Base-by-base conservation (phyloP, 1,139 yeast species). In the Kodamaea arcana region DNA sequence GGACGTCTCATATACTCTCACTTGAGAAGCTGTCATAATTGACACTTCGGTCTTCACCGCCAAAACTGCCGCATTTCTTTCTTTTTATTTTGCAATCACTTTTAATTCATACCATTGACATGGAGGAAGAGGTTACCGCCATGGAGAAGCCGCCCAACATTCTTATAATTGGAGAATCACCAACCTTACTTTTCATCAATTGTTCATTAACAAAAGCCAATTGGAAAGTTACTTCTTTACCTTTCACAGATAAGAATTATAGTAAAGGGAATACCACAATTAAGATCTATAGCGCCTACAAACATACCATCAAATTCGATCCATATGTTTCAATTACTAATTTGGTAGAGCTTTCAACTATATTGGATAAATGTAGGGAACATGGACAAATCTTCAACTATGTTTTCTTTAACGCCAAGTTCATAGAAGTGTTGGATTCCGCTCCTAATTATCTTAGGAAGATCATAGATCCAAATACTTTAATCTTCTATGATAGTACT, bases 81-180 rank as follows among this genome's bases (percentile, higher is more conserved):
- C n/a, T n/a, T n/a, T n/a, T n/a, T n/a, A n/a, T n/a, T n/a, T n/a
- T n/a, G n/a, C n/a, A n/a, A n/a, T n/a, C n/a, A n/a, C n/a, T n/a
- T n/a, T n/a, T n/a, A n/a, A n/a, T n/a, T n/a, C n/a, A n/a, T n/a
- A n/a, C n/a, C n/a, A n/a, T n/a, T n/a, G n/a, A n/a, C n/a, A n/a
- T n/a, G n/a, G n/a, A n/a, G n/a, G n/a, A n/a, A n/a, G n/a, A n/a
- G n/a, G n/a, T n/a, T n/a, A n/a, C n/a, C n/a, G n/a, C n/a, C n/a
- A 26, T 26, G 29, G 18, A 9, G 9, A 18, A 26, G 20, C 4
- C 5, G 4, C 26, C 31, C 12, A 13, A 16, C 9, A 37, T 32
- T 7, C 42, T 44, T 15, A 26, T 44, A 3, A 39, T 39, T 10
- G 46, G 46, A 7, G 41, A 41, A 11, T 34, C 43, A 4, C 39